Evolutionary conservation across 139 green algal species (phyloP), one percentile per base, ranked within the genome.

Genomic region (Nannochloris sp.): DNA sequence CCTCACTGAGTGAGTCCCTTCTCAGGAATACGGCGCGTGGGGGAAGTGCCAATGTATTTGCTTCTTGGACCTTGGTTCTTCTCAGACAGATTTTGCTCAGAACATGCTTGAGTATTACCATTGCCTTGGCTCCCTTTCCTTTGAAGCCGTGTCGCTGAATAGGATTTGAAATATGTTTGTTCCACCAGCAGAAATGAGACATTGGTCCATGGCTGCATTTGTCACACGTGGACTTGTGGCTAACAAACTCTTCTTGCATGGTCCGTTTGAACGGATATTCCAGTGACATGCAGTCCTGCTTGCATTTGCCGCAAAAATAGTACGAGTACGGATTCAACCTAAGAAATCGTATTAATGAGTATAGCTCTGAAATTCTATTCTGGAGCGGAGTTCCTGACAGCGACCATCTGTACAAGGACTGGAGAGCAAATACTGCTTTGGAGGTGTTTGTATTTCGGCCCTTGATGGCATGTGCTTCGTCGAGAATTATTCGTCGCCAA

Each of bases 381-480:
- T 95, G 85, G 51, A 95, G 77, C 4, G 89, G 89, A 26, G 87
- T 95, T 31, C 89, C 89, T 46, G 57, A 49, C 4, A 97, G 78
- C 0, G 81, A 84, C 89, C 91, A 96, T 59, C 80, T 77, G 72
- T 82, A 86, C 49, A 77, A 48, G 61, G 65, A 58, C 40, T 55
- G 49, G n/a, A 97, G 81, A 25, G 74, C 81, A 70, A 95, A 95
- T 14, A 93, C 85, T 1, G 89, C 82, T 63, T 91, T 80, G 6
- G 91, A 85, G 0, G 88, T 96, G 68, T 72, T 87, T 70, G 71
- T 88, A 45, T 66, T 67, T 28, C 85, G 68, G 73, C 91, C 86
- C 81, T 96, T 96, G 74, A 96, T 95, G 74, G 59, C 75, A 82
- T 97, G 88, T 5, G 88, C 91, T 72, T 97, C 87, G 61, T 94